Evolutionary conservation across 768 basidiomycete species (phyloP).

Genomic region (Boletus patriciae): DNA sequence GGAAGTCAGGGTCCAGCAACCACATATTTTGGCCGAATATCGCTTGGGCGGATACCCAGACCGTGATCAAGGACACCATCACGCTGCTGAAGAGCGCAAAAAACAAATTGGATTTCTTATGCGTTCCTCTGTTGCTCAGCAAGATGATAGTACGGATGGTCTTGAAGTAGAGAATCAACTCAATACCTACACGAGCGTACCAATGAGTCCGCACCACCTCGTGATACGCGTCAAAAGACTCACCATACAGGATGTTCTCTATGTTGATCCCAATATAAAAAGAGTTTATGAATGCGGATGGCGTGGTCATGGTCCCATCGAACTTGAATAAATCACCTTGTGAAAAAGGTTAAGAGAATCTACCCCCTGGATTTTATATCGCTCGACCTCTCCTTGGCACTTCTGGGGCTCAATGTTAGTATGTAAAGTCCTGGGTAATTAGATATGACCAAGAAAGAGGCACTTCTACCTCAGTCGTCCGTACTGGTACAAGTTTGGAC

Average conservation of each 20-base stretch:
- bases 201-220: not conserved
- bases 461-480: no score
- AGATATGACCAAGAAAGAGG: no score
- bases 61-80: constrained; percentile 31
- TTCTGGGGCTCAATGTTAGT: no score
- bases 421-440: no score
- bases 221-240: not conserved
- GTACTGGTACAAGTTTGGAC: no score
- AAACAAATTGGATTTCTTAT: constrained; percentile 10
- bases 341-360: no score
- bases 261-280: constrained; percentile 21
- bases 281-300: constrained; percentile 9
- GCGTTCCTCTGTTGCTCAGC: constrained; percentile 1
- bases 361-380: no score
- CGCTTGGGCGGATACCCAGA: constrained; percentile 26
- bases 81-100: constrained; percentile 26
- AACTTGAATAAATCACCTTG: no score
- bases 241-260: constrained; percentile 26
- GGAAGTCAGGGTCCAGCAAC: constrained; percentile 33
- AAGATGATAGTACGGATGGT: constrained; percentile 17
- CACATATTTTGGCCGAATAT: constrained; percentile 37
- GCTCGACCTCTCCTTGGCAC: no score
- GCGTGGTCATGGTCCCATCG: not conserved
- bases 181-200: constrained; percentile 18
- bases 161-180: constrained; percentile 26